Conservation (phyloP, 2,329 filamentous ascomycete species). For the Diaporthe citrichinensis region DNA sequence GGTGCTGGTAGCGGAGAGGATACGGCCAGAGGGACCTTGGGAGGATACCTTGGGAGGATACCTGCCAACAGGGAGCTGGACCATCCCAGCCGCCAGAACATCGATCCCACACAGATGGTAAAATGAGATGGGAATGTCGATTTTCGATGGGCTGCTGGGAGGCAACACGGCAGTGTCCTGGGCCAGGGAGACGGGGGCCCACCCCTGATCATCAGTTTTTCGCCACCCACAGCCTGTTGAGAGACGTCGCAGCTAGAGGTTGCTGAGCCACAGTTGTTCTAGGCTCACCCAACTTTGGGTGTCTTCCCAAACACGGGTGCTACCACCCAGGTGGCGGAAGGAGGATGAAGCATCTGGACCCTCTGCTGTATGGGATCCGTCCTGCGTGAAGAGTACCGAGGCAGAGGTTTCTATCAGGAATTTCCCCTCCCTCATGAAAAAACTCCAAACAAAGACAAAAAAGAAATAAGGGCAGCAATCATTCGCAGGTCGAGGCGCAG, state of each 20-base stretch:
- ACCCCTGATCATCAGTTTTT: conserved; percentile 37
- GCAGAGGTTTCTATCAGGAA: not conserved
- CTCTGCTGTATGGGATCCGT: not conserved
- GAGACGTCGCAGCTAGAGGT: conserved; percentile 32
- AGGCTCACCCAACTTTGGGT: conserved; percentile 35
- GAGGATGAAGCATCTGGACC: conserved; percentile 2
- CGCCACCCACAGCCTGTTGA: conserved; percentile 37
- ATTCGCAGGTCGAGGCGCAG: not conserved
- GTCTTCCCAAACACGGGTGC: conserved; percentile 8
- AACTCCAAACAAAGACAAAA: not conserved
- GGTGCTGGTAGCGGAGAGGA: conserved; percentile 35
- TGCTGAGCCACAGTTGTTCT: conserved; percentile 46
- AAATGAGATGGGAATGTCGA: conserved; percentile 40
- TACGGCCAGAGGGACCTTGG: not conserved
- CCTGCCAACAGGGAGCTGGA: conserved; percentile 27
- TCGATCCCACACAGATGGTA: conserved; percentile 40
- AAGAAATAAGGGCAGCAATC: not conserved
- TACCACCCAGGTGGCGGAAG: conserved; percentile 12
- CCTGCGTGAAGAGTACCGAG: not conserved
- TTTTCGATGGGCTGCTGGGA: conserved; percentile 38
- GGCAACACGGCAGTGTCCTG: conserved; percentile 32
- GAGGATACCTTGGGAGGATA: conserved; percentile 27
- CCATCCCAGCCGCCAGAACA: conserved; percentile 34
- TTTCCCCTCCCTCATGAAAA: not conserved
- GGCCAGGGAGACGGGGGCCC: conserved; percentile 24